Evolutionary conservation across 2,329 filamentous ascomycete genomes (phyloP), one percentile per base, ranked within the genome.

Genomic region (Clarireedia sp.): DNA sequence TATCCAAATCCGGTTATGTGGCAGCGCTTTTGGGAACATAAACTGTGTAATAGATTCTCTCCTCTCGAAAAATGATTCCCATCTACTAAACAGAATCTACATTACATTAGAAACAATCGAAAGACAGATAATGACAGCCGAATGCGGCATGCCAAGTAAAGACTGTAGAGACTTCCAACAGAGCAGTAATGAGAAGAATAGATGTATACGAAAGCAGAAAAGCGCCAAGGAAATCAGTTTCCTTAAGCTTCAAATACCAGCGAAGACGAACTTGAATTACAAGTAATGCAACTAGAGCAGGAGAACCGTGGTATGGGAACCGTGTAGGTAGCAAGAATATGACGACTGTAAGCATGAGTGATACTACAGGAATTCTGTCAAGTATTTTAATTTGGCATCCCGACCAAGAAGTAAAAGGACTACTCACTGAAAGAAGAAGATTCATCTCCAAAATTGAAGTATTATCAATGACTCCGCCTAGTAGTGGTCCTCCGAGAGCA

Each of bases 401-500:
- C 1, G 24, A 26, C 24, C 4, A 8, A 26, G 24, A 26, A 6
- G 24, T 26, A 26, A 26, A n/a, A 21, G 8, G 12, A 24, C 2
- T 29, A 43, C 16, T 29, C 36, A 44, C 40, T 51, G 29, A 12
- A 44, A 16, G 17, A 33, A 29, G 9, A 33, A 44, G 43, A 51
- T 43, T 60, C 72, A 71, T 3, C 67, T 59, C 45, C 74, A 63
- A 63, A 2, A 69, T 65, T 0, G 72, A 70, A 1, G 68, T 64
- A 36, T 67, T 51, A 16, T 62, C 67, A 40, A 70, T 66, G 3
- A 61, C 59, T 17, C 68, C 68, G 21, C 68, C 68, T 10, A 70
- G 37, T 6, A 70, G 37, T 7, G 68, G 68, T n/a, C 66, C 68
- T 23, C 59, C 52, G 3, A 66, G 26, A 38, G 58, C 55, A 4